Base-by-base conservation (phyloP, 108 stramenopile species). In the Skeletonema grethae region DNA sequence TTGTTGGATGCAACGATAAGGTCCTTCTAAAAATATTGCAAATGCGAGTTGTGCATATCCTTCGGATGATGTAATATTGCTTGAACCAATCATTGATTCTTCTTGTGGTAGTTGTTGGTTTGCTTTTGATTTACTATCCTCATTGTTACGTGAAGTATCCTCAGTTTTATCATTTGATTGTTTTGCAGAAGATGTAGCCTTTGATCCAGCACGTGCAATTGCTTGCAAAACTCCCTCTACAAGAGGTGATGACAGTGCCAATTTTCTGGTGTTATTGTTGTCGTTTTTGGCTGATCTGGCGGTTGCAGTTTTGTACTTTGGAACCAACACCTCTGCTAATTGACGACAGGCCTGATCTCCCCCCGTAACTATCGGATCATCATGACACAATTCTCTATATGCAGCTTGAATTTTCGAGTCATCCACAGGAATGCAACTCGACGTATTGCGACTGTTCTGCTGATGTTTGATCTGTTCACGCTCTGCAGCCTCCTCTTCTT, bases 21-120 rank as follows among this genome's bases (percentile, higher is more conserved):
- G 82, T 6, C 77, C 82, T 57, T 69, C 75, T 30, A 79, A 24
- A 41, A 82, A 77, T 16, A 79, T 41, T 16, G 73, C 66, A 64
- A 77, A 82, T 11, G 77, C 77, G n/a, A 82, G 48, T 25, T 75
- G 57, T 22, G 82, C 82, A 30, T 79, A 79, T 43, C 82, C 82
- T 35, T 74, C 82, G 11, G 65, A 62, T 0, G 82, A 69, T n/a
- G 82, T 69, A 1, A 79, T 38, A n/a, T 3, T 48, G 3, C 65
- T 41, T 70, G 77, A 24, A 30, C 67, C 73, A 48, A 78, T 57
- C 67, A 68, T 55, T 7, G 75, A 60, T 62, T 73, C 72, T 20
- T 53, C 32, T 36, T 57, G 46, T 48, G 3, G 46, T 20, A 30
- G 56, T 13, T 10, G 34, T 16, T 57, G 28, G 35, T 58, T 15